Evolutionary conservation across 345 rosid genomes (phyloP).

Genomic region (Populus tremula): DNA sequence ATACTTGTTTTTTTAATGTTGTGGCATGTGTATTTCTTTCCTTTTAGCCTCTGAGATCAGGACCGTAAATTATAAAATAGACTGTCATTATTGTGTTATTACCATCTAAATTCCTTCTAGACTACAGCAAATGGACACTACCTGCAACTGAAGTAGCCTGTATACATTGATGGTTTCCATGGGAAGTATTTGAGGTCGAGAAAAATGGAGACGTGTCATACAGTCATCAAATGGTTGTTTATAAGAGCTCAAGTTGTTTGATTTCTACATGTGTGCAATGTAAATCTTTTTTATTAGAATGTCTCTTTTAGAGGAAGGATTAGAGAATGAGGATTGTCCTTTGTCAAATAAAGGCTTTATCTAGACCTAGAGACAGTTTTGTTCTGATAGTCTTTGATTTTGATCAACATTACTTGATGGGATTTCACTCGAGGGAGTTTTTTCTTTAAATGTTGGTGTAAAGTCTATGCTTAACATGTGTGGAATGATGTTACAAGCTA

Average conservation of each 20-base stretch:
- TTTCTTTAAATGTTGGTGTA: neutral
- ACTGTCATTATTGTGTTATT: neutral
- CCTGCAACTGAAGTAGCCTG: neutral
- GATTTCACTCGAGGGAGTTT: neutral
- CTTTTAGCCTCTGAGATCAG: neutral
- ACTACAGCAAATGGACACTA: neutral
- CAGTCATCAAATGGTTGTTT: neutral
- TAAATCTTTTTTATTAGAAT: neutral
- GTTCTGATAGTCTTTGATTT: neutral
- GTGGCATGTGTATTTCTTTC: neutral
- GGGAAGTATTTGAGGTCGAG: neutral
- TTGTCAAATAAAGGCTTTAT: neutral
- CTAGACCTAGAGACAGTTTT: neutral
- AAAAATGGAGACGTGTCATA: neutral
- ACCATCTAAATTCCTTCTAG: neutral
- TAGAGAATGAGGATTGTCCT: neutral
- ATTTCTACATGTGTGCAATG: neutral
- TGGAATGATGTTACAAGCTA: neutral
- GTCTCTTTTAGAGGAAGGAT: neutral
- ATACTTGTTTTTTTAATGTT: neutral
- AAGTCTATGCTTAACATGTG: neutral
- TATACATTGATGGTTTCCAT: neutral
- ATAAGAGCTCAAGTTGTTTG: neutral
- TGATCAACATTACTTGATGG: neutral
- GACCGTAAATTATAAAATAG: neutral